A percentile compares a stretch with the other conserved stretches of the same genome.
Evolutionary conservation across 768 basidiomycete genomes (phyloP).

Genomic region (Postia placenta): DNA sequence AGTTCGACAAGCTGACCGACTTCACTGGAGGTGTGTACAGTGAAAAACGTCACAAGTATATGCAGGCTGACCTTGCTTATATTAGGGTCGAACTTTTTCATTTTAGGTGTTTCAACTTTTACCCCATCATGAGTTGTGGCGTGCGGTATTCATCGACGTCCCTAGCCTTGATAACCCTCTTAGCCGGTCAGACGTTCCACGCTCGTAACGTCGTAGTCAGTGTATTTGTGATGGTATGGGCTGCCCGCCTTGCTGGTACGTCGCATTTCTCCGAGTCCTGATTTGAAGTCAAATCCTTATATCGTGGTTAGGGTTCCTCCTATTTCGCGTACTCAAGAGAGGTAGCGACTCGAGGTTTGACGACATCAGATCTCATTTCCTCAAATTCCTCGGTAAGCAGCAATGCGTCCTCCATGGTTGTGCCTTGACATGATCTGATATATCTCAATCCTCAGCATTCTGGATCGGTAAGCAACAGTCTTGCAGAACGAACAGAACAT

Average conservation of each 20-base stretch:
- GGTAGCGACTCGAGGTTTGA: constrained; percentile 66
- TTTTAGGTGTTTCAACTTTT: constrained; percentile 39
- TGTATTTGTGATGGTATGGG: constrained; percentile 65
- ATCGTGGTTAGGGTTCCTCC: constrained; percentile 53
- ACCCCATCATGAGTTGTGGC: not conserved
- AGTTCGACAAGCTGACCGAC: constrained; percentile 74
- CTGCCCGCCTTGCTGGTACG: constrained; percentile 44
- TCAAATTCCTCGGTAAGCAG: constrained; percentile 50
- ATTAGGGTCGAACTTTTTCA: constrained; percentile 67
- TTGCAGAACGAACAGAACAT: too few relatives aligned
- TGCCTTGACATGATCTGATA: not conserved
- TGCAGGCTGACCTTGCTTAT: not conserved
- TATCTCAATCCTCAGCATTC: constrained; percentile 32
- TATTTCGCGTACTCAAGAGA: constrained; percentile 64
- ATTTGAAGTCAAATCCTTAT: not conserved
- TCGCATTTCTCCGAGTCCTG: not conserved
- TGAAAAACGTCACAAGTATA: not conserved
- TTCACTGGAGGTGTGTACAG: constrained; percentile 45
- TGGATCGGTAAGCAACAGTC: constrained; percentile 39
- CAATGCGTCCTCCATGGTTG: too few relatives aligned
- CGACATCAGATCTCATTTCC: constrained; percentile 57
- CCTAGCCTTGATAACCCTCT: constrained; percentile 53
- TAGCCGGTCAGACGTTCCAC: constrained; percentile 55
- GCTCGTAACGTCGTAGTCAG: constrained; percentile 51
- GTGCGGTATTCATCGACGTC: not conserved